Conservation (phyloP, 192 early-diverging fungal genomes). For the Linnemannia hyalina region DNA sequence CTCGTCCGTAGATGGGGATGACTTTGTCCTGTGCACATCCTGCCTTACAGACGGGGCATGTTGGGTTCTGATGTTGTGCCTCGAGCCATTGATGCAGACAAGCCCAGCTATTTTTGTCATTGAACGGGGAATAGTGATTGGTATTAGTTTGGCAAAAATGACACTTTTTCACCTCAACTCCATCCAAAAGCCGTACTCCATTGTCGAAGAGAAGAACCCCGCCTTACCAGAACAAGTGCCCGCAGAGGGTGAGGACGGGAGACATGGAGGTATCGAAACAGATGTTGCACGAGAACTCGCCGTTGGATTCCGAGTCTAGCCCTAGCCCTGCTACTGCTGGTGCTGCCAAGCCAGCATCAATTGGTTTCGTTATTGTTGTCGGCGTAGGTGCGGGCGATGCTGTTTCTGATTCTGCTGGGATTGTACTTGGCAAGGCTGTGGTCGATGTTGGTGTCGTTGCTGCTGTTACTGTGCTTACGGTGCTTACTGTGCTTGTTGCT, state of each 20-base stretch:
- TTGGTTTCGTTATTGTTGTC: background rate
- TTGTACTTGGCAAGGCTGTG: background rate
- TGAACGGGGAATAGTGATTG: background rate
- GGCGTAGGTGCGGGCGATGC: background rate
- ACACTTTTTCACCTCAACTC: background rate
- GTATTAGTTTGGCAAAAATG: background rate
- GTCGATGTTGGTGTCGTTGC: background rate
- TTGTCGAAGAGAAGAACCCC: background rate
- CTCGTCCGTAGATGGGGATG: constrained; percentile 86
- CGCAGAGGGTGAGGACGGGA: constrained; percentile 84
- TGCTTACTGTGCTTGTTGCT: background rate
- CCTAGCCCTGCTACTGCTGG: background rate
- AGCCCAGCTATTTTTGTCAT: constrained; percentile 65
- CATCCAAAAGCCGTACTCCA: background rate
- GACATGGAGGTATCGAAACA: constrained; percentile 83
- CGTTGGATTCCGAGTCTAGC: constrained; percentile 23
- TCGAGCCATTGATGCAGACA: constrained; percentile 84
- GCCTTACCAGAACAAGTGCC: constrained; percentile 81
- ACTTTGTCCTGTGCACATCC: constrained; percentile 88
- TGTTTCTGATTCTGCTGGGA: background rate
- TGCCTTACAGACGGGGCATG: constrained; percentile 89
- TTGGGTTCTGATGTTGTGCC: constrained; percentile 74
- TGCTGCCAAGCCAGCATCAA: background rate
- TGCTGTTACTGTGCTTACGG: background rate
- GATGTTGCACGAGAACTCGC: constrained; percentile 56